A percentile compares a stretch with the other conserved stretches of the same genome.
These are phyloP conservation scores for Kodamaea neixiangensis DNA, from an alignment of 805 yeast genomes.

Conservation along the genomic window DNA sequence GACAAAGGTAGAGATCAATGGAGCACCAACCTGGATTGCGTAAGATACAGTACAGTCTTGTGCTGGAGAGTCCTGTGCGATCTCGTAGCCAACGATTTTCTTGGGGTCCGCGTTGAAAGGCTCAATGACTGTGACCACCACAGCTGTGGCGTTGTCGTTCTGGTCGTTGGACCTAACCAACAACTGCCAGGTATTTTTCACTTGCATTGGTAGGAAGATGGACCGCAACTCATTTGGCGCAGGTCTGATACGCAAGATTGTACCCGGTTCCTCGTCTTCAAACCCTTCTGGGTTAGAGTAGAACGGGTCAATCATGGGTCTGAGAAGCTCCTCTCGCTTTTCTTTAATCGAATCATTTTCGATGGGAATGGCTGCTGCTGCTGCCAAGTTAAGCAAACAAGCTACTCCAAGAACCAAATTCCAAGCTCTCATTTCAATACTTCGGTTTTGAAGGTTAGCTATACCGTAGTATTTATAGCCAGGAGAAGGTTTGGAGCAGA, in stretches of 20 bases:
- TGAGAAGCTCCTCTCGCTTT: not conserved
- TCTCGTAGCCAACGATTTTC: conserved; percentile 29
- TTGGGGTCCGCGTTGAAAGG: conserved; percentile 30
- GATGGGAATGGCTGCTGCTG: not conserved
- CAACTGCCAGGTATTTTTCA: conserved; percentile 18
- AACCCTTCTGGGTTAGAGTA: conserved; percentile 18
- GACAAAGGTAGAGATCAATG: conserved; percentile 2
- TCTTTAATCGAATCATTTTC: too few relatives aligned
- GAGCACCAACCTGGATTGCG: conserved; percentile 18
- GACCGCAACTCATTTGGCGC: conserved; percentile 15
- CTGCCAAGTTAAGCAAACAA: not conserved
- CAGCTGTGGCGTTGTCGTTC: conserved; percentile 25
- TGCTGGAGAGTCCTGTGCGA: conserved; percentile 30
- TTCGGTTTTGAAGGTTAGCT: too few relatives aligned
- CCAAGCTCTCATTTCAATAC: conserved; percentile 1
- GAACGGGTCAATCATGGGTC: conserved; percentile 15
- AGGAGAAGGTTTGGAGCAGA: too few relatives aligned
- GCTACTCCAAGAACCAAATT: not conserved
- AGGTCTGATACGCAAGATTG: conserved; percentile 15
- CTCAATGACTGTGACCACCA: conserved; percentile 28
- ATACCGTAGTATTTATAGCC: not conserved
- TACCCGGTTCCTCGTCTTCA: conserved; percentile 16
- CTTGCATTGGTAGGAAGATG: conserved; percentile 13
- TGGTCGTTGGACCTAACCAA: conserved; percentile 20
- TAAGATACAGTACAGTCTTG: conserved; percentile 31